Evolutionary conservation across 2,329 filamentous ascomycete genomes (phyloP), one percentile per base, ranked within the genome.

Genomic region (Cladophialophora yegresii): DNA sequence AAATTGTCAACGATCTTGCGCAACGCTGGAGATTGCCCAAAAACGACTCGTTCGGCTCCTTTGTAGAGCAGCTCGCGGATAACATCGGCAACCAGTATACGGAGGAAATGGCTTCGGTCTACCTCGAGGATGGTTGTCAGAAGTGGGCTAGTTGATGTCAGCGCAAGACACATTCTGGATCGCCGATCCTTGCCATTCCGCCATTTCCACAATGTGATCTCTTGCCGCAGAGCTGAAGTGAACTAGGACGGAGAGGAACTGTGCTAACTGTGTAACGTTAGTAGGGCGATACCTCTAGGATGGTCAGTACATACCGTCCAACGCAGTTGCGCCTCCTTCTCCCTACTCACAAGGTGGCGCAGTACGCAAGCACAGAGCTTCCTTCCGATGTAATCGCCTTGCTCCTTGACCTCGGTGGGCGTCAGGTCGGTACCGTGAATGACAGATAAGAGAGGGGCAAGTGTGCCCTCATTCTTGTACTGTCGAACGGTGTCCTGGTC

Each of bases 71-170:
- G 43, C n/a, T 64, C 58, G 50, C 68, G 54, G 28, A 70, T 40
- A 33, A 65, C 57, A 56, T 70, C 64, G n/a, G 68, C 67, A n/a
- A 67, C 61, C 28, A 70, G 26, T 5, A 70, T 55, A 9, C 65
- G 60, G 20, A 67, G 57, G 7, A 67, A 49, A 57, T 67, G 64
- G 58, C 26, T 51, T 26, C 61, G 43, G 20, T 63, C 57, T 22
- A 8, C 20, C 49, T 58, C 61, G 20, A 66, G 49, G 13, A 66
- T 54, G 47, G 47, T 10, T 5, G 40, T 26, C 54, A 66, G 60
- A 30, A 22, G 22, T 20, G 22, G 40, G 50, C 61, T 66, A 36
- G 20, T 23, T 28, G 30, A 33, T 13, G 61, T 66, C 36, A 66
- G 64, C n/a, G 30, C 40, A 10, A 12, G 32, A 16, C 20, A 36